Percentiles rank a stretch among this genome's conserved stretches.
Evolutionary conservation across 306 rosid species (phyloP).

Genomic region (Quercus robur): DNA sequence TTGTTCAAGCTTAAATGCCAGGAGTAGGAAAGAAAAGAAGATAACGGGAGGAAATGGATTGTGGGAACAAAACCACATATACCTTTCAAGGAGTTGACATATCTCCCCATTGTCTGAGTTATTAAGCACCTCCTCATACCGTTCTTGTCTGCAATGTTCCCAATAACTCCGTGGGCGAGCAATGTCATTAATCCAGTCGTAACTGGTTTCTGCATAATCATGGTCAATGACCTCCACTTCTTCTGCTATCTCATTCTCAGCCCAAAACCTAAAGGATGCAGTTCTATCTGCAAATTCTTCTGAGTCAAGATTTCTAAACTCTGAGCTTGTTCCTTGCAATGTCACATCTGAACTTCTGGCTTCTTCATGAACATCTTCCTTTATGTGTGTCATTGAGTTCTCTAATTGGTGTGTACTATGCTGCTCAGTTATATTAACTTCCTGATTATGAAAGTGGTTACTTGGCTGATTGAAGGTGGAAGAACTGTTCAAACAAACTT

Average conservation of each 20-base stretch:
- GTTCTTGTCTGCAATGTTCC: conserved; percentile 76
- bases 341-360: conserved; percentile 14
- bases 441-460: conserved; percentile 1
- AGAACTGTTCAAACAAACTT: conserved; percentile 4
- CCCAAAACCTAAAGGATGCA: conserved; percentile 22
- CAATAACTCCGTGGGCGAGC: conserved; percentile 87
- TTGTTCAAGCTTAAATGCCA: background rate
- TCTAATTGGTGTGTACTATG: conserved; percentile 9
- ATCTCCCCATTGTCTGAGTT: conserved; percentile 70
- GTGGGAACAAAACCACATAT: background rate
- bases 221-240: conserved; percentile 32
- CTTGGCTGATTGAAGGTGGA: conserved; percentile 16
- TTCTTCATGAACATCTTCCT: conserved; percentile 4
- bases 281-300: conserved; percentile 23
- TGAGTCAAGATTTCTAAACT: conserved; percentile 11
- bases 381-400: background rate
- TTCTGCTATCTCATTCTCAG: conserved; percentile 30
- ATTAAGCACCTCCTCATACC: conserved; percentile 81
- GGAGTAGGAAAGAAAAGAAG: background rate
- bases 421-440: background rate
- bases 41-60: background rate
- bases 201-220: conserved; percentile 29
- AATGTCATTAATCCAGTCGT: conserved; percentile 73
- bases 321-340: conserved; percentile 20
- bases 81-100: conserved; percentile 76